Evolutionary conservation across 2,329 filamentous ascomycete species (phyloP).

Genomic region (Verticillium albo-atrum): DNA sequence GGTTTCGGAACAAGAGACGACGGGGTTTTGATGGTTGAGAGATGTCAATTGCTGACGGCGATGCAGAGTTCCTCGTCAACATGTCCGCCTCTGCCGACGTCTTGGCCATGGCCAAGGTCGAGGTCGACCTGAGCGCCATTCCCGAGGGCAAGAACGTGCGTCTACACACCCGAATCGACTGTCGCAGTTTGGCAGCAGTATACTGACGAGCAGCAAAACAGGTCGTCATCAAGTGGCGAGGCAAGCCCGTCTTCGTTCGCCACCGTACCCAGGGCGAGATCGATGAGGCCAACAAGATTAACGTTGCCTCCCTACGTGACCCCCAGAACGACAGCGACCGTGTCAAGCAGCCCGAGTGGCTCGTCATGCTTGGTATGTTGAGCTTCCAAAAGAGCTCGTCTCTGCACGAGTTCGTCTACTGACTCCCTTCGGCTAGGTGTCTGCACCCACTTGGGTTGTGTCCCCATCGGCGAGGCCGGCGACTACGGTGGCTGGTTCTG

Average conservation of each 20-base stretch:
- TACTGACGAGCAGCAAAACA: conserved; percentile 25
- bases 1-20: not conserved
- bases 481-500: conserved; percentile 99
- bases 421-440: conserved; percentile 60
- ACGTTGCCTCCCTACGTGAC: conserved; percentile 80
- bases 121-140: conserved; percentile 87
- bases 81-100: conserved; percentile 99
- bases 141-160: conserved; percentile 99
- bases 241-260: conserved; percentile 99
- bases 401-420: not conserved
- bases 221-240: conserved; percentile 99
- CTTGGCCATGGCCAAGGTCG: conserved; percentile 98
- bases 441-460: conserved; percentile 98
- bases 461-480: conserved; percentile 97
- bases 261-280: conserved; percentile 94
- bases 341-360: conserved; percentile 97
- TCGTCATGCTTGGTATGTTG: conserved; percentile 87
- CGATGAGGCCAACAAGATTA: conserved; percentile 85
- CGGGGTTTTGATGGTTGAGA: not conserved
- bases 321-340: conserved; percentile 87
- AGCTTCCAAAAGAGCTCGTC: not conserved
- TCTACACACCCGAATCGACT: conserved; percentile 14
- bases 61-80: conserved; percentile 95
- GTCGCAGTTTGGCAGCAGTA: not conserved
- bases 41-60: conserved; percentile 17